Percentiles rank a stretch among this genome's conserved stretches.
phyloP scores from a whole-genome alignment of 169 alveolate genomes.

The Plasmodium yoelii region DNA sequence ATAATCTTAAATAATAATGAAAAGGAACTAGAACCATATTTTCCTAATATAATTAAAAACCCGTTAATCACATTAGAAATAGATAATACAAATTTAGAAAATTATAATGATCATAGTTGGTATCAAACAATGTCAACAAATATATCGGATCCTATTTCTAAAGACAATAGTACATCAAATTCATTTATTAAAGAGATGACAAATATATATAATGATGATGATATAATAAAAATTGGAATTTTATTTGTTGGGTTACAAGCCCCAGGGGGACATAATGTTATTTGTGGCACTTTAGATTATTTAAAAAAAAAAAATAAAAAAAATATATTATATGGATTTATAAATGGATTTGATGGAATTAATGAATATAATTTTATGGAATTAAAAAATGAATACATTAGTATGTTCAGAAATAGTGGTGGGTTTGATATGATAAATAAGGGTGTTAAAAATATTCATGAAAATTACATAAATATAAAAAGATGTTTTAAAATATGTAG shows the following conservation, averaged over 20 bases:
- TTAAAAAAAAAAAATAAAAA: slow-evolving; percentile 88
- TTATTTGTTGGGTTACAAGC: slow-evolving; percentile 97
- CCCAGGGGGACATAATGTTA: slow-evolving; percentile 98
- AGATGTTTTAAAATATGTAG: slow-evolving; percentile 82
- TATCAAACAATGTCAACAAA: slow-evolving; percentile 14
- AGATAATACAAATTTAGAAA: too few relatives aligned
- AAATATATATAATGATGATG: slow-evolving; percentile 9
- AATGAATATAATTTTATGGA: slow-evolving; percentile 91
- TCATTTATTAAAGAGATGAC: slow-evolving; percentile 26
- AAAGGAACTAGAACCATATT: not conserved
- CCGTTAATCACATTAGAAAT: slow-evolving; percentile 1
- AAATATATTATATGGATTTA: slow-evolving; percentile 90
- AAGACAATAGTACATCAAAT: slow-evolving; percentile 7
- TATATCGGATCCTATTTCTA: slow-evolving; percentile 7
- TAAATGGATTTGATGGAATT: slow-evolving; percentile 93
- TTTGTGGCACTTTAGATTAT: slow-evolving; percentile 93
- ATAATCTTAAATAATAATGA: not conserved
- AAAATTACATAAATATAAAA: slow-evolving; percentile 90
- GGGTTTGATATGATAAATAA: slow-evolving; percentile 97
- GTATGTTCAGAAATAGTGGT: slow-evolving; percentile 94
- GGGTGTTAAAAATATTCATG: slow-evolving; percentile 91
- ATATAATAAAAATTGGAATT: slow-evolving; percentile 85
- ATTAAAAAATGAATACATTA: slow-evolving; percentile 91
- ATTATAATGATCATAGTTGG: not conserved
- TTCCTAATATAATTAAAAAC: slow-evolving; percentile 26